phyloP scores from a whole-genome alignment of 805 yeast genomes.

The Nakazawaea ambrosiae region DNA sequence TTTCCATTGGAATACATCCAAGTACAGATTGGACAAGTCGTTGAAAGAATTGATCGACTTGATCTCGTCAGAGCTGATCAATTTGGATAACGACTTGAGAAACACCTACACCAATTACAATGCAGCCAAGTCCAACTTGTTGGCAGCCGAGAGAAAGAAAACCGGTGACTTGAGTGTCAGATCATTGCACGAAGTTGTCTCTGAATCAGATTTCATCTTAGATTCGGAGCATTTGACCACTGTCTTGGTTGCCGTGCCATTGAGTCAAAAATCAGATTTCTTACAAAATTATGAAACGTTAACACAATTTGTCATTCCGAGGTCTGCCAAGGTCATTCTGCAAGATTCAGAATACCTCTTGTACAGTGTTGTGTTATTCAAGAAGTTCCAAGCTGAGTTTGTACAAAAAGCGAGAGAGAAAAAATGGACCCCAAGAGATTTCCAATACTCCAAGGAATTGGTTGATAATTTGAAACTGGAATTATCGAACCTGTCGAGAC shows the following conservation, averaged over 20 bases:
- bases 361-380: constrained; percentile 78
- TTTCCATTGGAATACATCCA: constrained; percentile 84
- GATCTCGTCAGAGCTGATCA: constrained; percentile 70
- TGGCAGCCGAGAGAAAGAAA: constrained; percentile 87
- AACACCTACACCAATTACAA: constrained; percentile 68
- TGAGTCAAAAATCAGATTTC: constrained; percentile 51
- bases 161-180: constrained; percentile 90
- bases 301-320: constrained; percentile 81
- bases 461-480: constrained; percentile 72
- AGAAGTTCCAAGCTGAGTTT: constrained; percentile 69
- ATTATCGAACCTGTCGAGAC: constrained; percentile 64
- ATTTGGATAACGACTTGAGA: constrained; percentile 81
- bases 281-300: constrained; percentile 68
- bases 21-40: constrained; percentile 80
- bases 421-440: constrained; percentile 91
- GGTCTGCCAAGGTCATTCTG: constrained; percentile 67
- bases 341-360: constrained; percentile 69
- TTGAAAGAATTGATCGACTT: constrained; percentile 65
- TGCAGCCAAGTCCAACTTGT: constrained; percentile 73
- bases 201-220: constrained; percentile 74
- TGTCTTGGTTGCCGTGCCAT: constrained; percentile 84
- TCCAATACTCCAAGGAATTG: constrained; percentile 72
- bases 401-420: constrained; percentile 67
- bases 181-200: constrained; percentile 84
- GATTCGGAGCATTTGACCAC: constrained; percentile 84